Base-by-base conservation (phyloP, 768 basidiomycete species). In the Lentinula boryana region DNA sequence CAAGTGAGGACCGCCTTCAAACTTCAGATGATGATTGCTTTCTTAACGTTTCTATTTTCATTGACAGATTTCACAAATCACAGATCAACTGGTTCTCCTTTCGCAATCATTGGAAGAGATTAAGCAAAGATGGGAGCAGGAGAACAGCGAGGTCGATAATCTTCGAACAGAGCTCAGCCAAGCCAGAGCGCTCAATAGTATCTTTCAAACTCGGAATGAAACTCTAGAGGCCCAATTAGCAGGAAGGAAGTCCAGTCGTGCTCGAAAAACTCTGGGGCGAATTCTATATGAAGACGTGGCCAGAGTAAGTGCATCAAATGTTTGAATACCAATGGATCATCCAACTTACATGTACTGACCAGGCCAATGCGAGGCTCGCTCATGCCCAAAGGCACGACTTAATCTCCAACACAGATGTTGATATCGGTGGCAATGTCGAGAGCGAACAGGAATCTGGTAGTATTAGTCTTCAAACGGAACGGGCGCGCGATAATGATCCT, bases 221-320 rank as follows among this genome's bases (percentile, higher is more conserved):
- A 75, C 73, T 52, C 65, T 82, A 31, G 65, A 75, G 62, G 62
- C 62, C 12, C 66, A 61, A 60, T 40, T 74, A 31, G 67, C 69
- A 6, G 54, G 60, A 6, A 65, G 67, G 13, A 65, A 68, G 38
- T 69, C 73, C 8, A 73, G 76, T 65, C 33, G 74, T 74, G 38
- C 69, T 75, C 44, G 70, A 74, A 23, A 71, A 67, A 2, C 60
- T 6, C 40, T 7, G 16, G 56, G 41, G 50, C 63, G 32, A 56
- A 60, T 63, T 16, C 16, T 56, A 7, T 40, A 36, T 13, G 38
- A 56, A 31, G 55, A 56, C 32, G 12, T 56, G 18, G 18, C 55
- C 13, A 56, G 23, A 27, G 55, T 56, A 31, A 21, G 51, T 36
- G 35, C 32, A 13, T 9, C 40, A 9, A 27, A 27, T 27, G 2